Percentiles rank a stretch among this genome's conserved stretches.
phyloP scores from a whole-genome alignment of 2,329 filamentous ascomycete species.

The Trichoderma sp. region DNA sequence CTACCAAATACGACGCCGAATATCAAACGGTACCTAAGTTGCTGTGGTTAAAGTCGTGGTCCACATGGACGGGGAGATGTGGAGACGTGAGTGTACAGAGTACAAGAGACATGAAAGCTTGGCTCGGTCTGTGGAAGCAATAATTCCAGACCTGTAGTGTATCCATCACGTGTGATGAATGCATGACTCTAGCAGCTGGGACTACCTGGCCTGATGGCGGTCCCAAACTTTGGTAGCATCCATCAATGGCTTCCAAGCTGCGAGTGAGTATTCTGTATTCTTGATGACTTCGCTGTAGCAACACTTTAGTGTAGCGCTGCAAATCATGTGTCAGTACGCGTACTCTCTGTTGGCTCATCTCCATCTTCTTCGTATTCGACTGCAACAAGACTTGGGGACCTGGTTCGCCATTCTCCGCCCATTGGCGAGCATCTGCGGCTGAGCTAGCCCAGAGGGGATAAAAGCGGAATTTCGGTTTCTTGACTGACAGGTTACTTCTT shows the following conservation, averaged over 20 bases:
- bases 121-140: background rate
- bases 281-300: background rate
- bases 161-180: background rate
- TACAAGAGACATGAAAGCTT: background rate
- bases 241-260: background rate
- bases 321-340: background rate
- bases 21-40: background rate
- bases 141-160: background rate
- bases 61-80: background rate
- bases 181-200: background rate
- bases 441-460: conserved; percentile 1
- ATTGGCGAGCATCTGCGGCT: conserved; percentile 5
- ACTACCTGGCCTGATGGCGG: background rate
- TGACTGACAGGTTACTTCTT: conserved; percentile 8
- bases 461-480: conserved; percentile 10
- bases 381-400: background rate
- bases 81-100: background rate
- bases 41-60: background rate
- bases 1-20: background rate
- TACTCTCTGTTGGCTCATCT: background rate
- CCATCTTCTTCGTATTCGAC: background rate
- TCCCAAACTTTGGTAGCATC: background rate
- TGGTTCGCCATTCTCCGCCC: background rate
- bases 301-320: background rate
- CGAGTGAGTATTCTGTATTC: no score